Evolutionary conservation across 345 rosid species (phyloP).

Genomic region (Balakata baccata): DNA sequence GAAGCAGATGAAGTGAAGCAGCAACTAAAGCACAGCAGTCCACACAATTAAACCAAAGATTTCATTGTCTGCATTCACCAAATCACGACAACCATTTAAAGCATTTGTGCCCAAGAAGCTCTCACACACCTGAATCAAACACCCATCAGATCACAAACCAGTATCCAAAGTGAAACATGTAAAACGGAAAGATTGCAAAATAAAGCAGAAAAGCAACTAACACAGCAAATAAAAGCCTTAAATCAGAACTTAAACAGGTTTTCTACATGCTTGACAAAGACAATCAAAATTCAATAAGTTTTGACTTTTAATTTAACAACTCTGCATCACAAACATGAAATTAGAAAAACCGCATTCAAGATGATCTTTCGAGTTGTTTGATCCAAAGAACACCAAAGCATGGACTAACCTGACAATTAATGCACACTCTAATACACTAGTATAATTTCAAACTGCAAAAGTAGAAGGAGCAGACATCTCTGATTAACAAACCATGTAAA

Average conservation of each 20-base stretch:
- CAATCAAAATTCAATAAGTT: not conserved
- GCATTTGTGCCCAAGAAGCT: slow-evolving; percentile 36
- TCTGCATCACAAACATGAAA: not conserved
- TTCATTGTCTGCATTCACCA: slow-evolving; percentile 34
- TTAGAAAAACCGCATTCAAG: not conserved
- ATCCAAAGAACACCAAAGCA: not conserved
- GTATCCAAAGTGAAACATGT: slow-evolving; percentile 15
- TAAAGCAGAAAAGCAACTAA: slow-evolving; percentile 5
- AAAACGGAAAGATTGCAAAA: slow-evolving; percentile 2
- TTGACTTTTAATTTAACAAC: not conserved
- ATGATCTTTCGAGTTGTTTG: not conserved
- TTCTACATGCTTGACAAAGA: not conserved
- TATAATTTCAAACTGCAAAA: not conserved
- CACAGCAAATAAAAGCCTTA: not conserved
- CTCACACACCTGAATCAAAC: slow-evolving; percentile 36
- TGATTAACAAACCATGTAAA: not conserved
- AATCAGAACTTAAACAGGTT: not conserved
- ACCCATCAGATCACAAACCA: slow-evolving; percentile 28
- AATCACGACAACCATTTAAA: slow-evolving; percentile 39
- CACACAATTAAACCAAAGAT: slow-evolving; percentile 33
- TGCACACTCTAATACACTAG: no score
- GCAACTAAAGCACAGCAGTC: slow-evolving; percentile 43
- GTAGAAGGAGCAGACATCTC: not conserved
- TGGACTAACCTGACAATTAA: not conserved
- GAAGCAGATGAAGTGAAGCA: slow-evolving; percentile 35